These are phyloP conservation scores for Cladophialophora bantiana DNA, from an alignment of 2,329 filamentous ascomycete species.

Conservation along the genomic window DNA sequence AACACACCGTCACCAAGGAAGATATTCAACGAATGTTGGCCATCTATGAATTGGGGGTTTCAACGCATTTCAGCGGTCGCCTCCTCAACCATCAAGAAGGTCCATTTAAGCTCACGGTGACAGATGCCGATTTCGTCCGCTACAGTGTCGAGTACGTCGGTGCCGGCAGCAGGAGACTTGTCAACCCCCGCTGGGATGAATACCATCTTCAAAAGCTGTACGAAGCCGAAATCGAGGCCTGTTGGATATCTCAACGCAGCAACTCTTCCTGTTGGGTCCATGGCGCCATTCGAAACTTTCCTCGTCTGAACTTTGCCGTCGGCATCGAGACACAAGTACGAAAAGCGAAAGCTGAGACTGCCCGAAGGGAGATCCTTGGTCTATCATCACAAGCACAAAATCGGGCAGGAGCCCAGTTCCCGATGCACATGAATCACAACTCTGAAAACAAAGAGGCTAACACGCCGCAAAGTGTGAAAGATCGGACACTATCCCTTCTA, in stretches of 20 bases:
- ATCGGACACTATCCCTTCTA: conserved; percentile 62
- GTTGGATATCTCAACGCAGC: conserved; percentile 52
- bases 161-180: not conserved
- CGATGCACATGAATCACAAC: conserved; percentile 2
- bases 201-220: conserved; percentile 59
- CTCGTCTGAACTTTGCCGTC: conserved; percentile 44
- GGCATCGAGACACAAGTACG: conserved; percentile 38
- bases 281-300: conserved; percentile 46
- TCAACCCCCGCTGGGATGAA: conserved; percentile 49
- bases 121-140: conserved; percentile 46
- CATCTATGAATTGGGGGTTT: conserved; percentile 55
- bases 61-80: conserved; percentile 12
- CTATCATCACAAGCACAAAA: conserved; percentile 23
- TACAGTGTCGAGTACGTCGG: conserved; percentile 36
- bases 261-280: conserved; percentile 41
- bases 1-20: conserved; percentile 68
- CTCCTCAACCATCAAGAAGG: conserved; percentile 38
- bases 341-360: conserved; percentile 32
- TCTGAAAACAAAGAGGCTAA: conserved; percentile 6
- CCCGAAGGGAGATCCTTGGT: conserved; percentile 34
- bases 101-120: conserved; percentile 51
- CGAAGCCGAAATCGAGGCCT: conserved; percentile 53
- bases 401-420: conserved; percentile 27
- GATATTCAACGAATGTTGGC: conserved; percentile 73
- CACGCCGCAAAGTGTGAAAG: conserved; percentile 44